A percentile compares a stretch with the other conserved stretches of the same genome.
phyloP scores from a whole-genome alignment of 2,329 filamentous ascomycete genomes.

The Lecanosticta acicola region DNA sequence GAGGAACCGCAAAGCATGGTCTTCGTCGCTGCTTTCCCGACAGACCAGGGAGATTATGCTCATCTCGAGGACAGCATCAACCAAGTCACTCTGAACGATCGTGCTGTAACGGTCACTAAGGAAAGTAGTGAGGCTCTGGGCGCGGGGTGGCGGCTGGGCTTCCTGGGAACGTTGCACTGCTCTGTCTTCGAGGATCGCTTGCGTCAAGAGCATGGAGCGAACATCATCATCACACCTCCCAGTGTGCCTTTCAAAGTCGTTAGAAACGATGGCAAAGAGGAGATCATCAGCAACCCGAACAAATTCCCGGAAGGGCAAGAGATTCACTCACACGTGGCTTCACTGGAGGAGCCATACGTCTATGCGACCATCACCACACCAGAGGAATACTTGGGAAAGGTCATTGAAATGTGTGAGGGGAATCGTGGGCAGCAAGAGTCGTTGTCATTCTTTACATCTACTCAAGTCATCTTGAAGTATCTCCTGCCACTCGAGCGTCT shows the following conservation, averaged over 20 bases:
- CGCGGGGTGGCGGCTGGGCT: slow-evolving; percentile 88
- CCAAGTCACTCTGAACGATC: slow-evolving; percentile 88
- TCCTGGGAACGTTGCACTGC: slow-evolving; percentile 93
- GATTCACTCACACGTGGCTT: slow-evolving; percentile 50
- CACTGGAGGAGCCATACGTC: slow-evolving; percentile 70
- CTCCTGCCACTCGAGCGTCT: slow-evolving; percentile 80
- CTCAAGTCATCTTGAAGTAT: slow-evolving; percentile 92
- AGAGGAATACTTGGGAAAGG: slow-evolving; percentile 86
- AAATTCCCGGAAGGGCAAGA: slow-evolving; percentile 74
- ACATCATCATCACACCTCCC: slow-evolving; percentile 93
- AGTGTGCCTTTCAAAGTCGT: slow-evolving; percentile 86
- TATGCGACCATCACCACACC: slow-evolving; percentile 81
- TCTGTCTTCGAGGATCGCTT: slow-evolving; percentile 98
- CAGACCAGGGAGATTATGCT: slow-evolving; percentile 79
- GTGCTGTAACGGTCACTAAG: slow-evolving; percentile 88
- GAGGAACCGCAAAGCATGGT: slow-evolving; percentile 99
- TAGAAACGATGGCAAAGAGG: slow-evolving; percentile 70
- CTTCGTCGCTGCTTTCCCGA: slow-evolving; percentile 93
- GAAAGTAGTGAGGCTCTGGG: slow-evolving; percentile 91
- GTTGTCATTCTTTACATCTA: slow-evolving; percentile 83
- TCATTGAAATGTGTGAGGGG: slow-evolving; percentile 89
- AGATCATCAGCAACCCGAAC: slow-evolving; percentile 77
- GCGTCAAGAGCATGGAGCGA: slow-evolving; percentile 87
- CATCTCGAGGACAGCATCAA: slow-evolving; percentile 90
- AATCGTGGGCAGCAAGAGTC: slow-evolving; percentile 84